Base-by-base conservation (phyloP, 768 basidiomycete genomes). In the Filobasidium wieringae region DNA sequence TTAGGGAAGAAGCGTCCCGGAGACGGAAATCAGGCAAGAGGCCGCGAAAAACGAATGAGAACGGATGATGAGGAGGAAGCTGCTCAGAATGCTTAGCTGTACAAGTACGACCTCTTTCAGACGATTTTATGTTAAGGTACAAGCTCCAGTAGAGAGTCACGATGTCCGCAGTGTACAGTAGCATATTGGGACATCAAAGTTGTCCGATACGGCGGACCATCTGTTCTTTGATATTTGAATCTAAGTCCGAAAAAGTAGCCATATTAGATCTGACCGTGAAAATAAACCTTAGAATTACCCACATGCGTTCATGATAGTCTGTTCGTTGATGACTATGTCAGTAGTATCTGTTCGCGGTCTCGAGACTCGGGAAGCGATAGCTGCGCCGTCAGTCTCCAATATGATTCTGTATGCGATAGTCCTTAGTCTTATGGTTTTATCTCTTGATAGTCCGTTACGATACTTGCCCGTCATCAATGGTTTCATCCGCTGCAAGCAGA, bases 261-360 rank as follows among this genome's bases (percentile, higher is more conserved):
- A 34, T 11, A 33, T 31, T 36, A 26, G 34, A 32, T 49, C 6
- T n/a, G 17, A 45, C 24, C 26, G 26, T 19, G 0, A 33, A 7
- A 34, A 19, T 19, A 39, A 58, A 17, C n/a, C 1, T 7, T 41
- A 24, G 17, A 26, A 29, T n/a, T 7, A 72, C 77, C 87, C 83
- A 78, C 92, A 95, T 30, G 92, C 92, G 69, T 78, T 91, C 80
- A 93, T 80, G 59, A 95, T 79, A 8, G 90, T 92, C 76, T 95
- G 91, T 76, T 99, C 95, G 78, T 99, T 96, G 79, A 99, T 93
- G 62, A 92, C 85, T 63, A 99, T 95, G 65, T 97, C 92, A 34
- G 85, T 86, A 52, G 92, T 84, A 73, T 97, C 95, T 15, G 93
- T 85, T 63, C 83, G 84, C 40, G 95, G 88, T 63, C 91, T 77